phyloP scores from a whole-genome alignment of 176 grass and related monocot genomes.

The Chloris gayana region DNA sequence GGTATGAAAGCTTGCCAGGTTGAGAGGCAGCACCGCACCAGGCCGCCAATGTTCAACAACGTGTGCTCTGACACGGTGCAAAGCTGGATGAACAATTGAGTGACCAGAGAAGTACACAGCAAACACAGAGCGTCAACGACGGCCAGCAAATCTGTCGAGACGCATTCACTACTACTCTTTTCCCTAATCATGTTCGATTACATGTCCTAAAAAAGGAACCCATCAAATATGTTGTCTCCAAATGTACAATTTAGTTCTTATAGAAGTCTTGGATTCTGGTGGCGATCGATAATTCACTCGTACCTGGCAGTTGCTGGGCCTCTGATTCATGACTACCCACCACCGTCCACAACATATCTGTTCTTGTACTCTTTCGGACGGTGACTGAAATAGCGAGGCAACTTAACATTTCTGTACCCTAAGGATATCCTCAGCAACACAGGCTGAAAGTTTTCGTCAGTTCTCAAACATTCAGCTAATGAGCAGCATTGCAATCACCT shows the following conservation, averaged over 20 bases:
- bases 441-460: not conserved
- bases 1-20: slow-evolving; percentile 1
- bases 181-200: not conserved
- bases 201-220: not conserved
- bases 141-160: not conserved
- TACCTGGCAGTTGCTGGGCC: not conserved
- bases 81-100: not conserved
- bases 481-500: not conserved
- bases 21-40: not conserved
- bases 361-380: not conserved
- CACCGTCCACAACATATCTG: not conserved
- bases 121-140: not conserved
- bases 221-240: not conserved
- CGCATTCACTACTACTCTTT: not conserved
- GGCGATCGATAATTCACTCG: not conserved
- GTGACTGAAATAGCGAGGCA: not conserved
- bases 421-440: not conserved
- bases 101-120: not conserved
- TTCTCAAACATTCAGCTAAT: not conserved
- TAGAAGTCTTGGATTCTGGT: slow-evolving; percentile 2
- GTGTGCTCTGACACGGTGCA: slow-evolving; percentile 3
- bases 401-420: not conserved
- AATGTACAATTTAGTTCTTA: not conserved
- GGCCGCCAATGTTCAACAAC: not conserved
- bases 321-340: not conserved